These are phyloP conservation scores for Saprolegnia parasitica DNA, from an alignment of 352 stramenopile species.

Conservation along the genomic window DNA sequence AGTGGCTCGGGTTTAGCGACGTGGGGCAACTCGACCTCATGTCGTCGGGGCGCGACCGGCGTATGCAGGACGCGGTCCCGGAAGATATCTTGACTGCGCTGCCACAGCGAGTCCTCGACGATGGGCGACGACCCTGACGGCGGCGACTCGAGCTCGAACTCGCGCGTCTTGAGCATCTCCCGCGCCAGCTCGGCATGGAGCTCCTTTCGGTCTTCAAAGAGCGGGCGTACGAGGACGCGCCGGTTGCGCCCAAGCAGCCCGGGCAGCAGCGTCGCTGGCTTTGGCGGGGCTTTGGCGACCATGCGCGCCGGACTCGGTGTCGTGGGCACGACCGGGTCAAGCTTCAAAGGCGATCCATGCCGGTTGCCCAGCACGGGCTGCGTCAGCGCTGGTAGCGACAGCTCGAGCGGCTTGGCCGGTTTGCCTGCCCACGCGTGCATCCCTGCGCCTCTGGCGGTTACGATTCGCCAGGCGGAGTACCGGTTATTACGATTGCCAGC, in stretches of 20 bases:
- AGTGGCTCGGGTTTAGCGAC: constrained; percentile 15
- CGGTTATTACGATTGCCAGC: too few relatives aligned
- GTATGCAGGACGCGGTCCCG: not conserved
- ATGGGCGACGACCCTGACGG: not conserved
- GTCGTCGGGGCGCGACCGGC: not conserved
- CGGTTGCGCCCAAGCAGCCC: constrained; percentile 45
- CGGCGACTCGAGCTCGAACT: constrained; percentile 12
- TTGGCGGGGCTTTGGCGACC: constrained; percentile 30
- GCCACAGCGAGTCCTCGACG: constrained; percentile 10
- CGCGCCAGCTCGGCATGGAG: constrained; percentile 36
- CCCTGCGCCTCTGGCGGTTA: not conserved
- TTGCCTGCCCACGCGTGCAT: constrained; percentile 12
- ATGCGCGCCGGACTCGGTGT: constrained; percentile 6
- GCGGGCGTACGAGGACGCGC: constrained; percentile 61
- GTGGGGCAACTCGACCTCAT: constrained; percentile 7
- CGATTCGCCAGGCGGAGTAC: not conserved
- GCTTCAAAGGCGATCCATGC: not conserved
- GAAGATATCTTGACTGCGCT: constrained; percentile 30
- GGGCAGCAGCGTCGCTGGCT: constrained; percentile 34
- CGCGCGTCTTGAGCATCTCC: constrained; percentile 33
- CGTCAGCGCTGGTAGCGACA: constrained; percentile 54
- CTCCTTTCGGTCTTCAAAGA: constrained; percentile 59
- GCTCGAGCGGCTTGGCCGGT: constrained; percentile 27
- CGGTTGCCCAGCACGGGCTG: constrained; percentile 39
- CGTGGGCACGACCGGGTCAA: not conserved